Base-by-base conservation (phyloP, 257 asterid species). In the Gynochthodes officinalis region DNA sequence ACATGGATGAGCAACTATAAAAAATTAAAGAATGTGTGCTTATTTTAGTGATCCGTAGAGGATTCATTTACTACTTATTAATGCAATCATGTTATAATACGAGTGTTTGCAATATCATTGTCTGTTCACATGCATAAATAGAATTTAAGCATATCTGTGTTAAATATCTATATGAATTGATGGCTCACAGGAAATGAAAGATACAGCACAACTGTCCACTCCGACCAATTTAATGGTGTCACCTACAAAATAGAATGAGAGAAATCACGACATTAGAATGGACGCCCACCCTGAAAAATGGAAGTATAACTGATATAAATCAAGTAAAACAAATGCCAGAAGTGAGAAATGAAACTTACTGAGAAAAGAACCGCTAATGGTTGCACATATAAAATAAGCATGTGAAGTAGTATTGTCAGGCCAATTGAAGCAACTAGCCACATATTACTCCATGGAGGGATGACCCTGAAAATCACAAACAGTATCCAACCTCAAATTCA, bases 361-460 rank as follows among this genome's bases (percentile, higher is more conserved):
- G 99, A 94, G 84, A 92, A 95, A 73, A 92, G 93, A 74, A 78
- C 76, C n/a, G 99, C 88, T 67, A 90, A 80, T n/a, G 99, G 99
- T 72, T 84, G 84, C 75, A 95, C 92, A 70, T 92, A 90, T 44
- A 92, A 89, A 82, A 92, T 95, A 73, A 89, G 86, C 71, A 73
- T 73, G 77, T 95, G 98, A 84, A 95, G 97, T 67, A 95, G 79
- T 96, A 95, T 92, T 61, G 98, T 95, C 63, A 95, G 84, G 75
- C 86, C 75, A 77, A 95, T 95, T 8, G 99, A 95, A 70, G 86
- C 97, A 79, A 92, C 97, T 70, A 95, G 98, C 97, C 99, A 95
- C 77, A 87, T 73, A 82, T 95, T 95, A 83, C 99, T 95, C 99
- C 99, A 95, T 9, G 98, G 98, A 40, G 90, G 98, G 73, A 95